A percentile compares a stretch with the other conserved stretches of the same genome.
Evolutionary conservation across 768 basidiomycete species (phyloP).

Genomic region (Lactarius tabidus): DNA sequence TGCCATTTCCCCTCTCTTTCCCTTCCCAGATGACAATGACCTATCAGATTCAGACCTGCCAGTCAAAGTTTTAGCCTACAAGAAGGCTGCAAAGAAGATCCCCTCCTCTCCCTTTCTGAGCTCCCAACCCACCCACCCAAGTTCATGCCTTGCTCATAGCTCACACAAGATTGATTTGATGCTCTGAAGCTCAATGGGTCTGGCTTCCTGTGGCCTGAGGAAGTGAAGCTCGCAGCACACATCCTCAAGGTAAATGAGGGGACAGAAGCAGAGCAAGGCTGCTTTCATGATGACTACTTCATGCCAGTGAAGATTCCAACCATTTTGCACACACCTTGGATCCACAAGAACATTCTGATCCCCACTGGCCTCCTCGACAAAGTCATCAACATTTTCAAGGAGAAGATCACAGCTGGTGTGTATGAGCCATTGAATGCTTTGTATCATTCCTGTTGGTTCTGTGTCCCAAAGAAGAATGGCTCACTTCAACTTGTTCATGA

Average conservation of each 20-base stretch:
- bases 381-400: not conserved
- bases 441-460: not conserved
- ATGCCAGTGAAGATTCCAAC: not conserved
- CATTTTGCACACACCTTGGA: not conserved
- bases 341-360: no score
- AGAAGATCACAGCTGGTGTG: conserved; percentile 26
- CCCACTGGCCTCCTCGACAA: no score
- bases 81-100: not conserved
- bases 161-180: not conserved
- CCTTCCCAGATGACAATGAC: no score
- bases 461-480: not conserved
- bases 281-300: not conserved
- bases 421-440: conserved; percentile 26
- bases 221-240: no score
- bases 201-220: not conserved
- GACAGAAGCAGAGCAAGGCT: no score
- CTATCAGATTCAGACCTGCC: not conserved
- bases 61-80: not conserved
- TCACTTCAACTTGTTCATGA: conserved; percentile 27
- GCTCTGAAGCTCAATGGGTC: not conserved
- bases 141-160: not conserved
- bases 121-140: not conserved
- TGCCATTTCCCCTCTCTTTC: not conserved
- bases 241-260: no score
- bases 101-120: not conserved